Evolutionary conservation across 352 stramenopile genomes (phyloP).

Genomic region (Halophytophthora batemanensis): DNA sequence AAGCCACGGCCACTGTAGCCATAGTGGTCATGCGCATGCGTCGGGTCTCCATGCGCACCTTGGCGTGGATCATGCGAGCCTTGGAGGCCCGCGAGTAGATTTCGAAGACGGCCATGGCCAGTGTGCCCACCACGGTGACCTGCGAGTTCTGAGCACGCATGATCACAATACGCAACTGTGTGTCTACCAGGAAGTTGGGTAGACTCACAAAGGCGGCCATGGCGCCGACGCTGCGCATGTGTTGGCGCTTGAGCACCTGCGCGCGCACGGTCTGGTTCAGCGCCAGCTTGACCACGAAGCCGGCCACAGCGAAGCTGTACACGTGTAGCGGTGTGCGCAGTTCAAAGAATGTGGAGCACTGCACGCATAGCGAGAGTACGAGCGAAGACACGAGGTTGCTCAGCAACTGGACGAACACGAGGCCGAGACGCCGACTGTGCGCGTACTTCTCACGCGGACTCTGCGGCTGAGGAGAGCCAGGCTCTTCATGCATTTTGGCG

Average conservation of each 20-base stretch:
- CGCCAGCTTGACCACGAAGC: conserved; percentile 12
- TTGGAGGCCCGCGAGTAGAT: conserved; percentile 14
- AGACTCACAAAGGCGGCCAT: conserved; percentile 14
- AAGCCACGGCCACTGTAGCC: background rate
- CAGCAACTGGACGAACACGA: no score
- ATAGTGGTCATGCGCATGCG: conserved; percentile 1
- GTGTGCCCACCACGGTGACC: conserved; percentile 10
- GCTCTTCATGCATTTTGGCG: no score
- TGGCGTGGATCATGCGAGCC: conserved; percentile 1
- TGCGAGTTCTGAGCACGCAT: conserved; percentile 13
- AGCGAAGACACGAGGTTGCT: background rate
- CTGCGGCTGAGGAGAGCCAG: background rate
- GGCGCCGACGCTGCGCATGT: conserved; percentile 3
- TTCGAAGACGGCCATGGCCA: conserved; percentile 16
- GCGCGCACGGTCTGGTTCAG: conserved; percentile 15
- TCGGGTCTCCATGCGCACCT: conserved; percentile 2
- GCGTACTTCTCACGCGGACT: background rate
- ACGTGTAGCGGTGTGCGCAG: no score
- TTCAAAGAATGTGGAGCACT: no score
- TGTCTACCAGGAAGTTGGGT: conserved; percentile 26
- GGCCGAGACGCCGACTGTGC: background rate
- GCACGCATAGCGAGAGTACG: background rate
- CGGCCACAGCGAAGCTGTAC: conserved; percentile 6
- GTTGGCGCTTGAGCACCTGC: background rate
- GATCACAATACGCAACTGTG: conserved; percentile 25